Evolutionary conservation across 2,329 filamentous ascomycete genomes (phyloP), one percentile per base, ranked within the genome.

Genomic region (Fusarium temperatum): DNA sequence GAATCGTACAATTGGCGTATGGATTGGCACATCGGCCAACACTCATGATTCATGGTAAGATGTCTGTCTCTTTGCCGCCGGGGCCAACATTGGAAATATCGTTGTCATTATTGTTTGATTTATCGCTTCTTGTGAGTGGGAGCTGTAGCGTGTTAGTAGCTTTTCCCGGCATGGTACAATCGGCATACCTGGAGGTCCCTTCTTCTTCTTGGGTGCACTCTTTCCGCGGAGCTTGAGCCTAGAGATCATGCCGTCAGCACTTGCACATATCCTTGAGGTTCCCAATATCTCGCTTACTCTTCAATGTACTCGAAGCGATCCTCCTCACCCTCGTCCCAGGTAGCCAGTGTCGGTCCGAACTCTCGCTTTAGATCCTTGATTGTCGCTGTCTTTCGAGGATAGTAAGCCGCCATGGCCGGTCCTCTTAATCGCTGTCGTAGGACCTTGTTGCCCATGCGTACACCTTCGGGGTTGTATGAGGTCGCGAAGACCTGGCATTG

Each of bases 401-500:
- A 99, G 87, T 98, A 99, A 66, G 94, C 88, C 44, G 92, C 93
- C 74, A 98, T 85, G 1, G 93, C 85, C 36, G 95, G 94, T n/a
- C 96, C 96, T 80, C 89, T 91, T 72, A 98, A 87, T 80, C 95
- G 91, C 83, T 98, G 93, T 80, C 95, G 94, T 68, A 99, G 88
- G 81, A 99, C 88, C 84, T 96, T 97, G 86, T 96, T 98, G 80
- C 96, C 96, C 77, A 94, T 90, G 71, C 96, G 94, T 70, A 93
- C 83, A 76, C 91, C 87, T 63, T 94, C 88, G 32, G 96, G 96
- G 84, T 99, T 99, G 87, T 91, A 98, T 60, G 92, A 95, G 57
- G 93, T 94, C 79, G 92, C 92, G 87, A 98, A 99, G 85, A 98
- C 90, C 82, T 92, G 90, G 88, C 94, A 98, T 92, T 95, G 95